Conservation (phyloP, 805 yeast species). For the Cyberlindnera japonica region DNA sequence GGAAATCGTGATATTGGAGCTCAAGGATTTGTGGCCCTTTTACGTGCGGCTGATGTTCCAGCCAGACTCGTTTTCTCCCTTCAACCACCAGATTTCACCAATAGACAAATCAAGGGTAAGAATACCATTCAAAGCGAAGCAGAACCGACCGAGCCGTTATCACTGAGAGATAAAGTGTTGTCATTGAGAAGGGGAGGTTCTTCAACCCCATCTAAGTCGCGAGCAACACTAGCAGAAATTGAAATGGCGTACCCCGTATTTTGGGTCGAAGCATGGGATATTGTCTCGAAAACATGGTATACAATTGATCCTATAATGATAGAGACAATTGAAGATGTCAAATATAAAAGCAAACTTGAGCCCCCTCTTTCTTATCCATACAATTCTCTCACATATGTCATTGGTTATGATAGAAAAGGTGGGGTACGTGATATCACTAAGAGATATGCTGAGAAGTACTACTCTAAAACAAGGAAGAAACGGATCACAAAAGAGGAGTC, state of each 20-base stretch:
- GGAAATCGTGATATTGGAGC: slow-evolving; percentile 82
- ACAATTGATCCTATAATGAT: slow-evolving; percentile 78
- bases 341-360: slow-evolving; percentile 55
- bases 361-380: slow-evolving; percentile 61
- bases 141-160: neutral
- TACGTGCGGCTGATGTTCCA: slow-evolving; percentile 66
- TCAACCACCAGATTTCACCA: slow-evolving; percentile 86
- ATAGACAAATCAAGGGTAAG: slow-evolving; percentile 15
- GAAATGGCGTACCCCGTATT: slow-evolving; percentile 59
- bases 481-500: slow-evolving; percentile 61
- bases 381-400: slow-evolving; percentile 65
- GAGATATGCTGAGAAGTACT: slow-evolving; percentile 66
- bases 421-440: slow-evolving; percentile 80
- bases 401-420: slow-evolving; percentile 68
- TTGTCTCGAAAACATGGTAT: slow-evolving; percentile 68
- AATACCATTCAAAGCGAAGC: neutral
- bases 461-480: slow-evolving; percentile 72
- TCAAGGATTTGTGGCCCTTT: slow-evolving; percentile 78
- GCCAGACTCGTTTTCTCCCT: slow-evolving; percentile 77
- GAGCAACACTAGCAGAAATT: slow-evolving; percentile 20
- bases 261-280: slow-evolving; percentile 96
- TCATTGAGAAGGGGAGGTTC: slow-evolving; percentile 22
- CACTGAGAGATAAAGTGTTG: slow-evolving; percentile 17
- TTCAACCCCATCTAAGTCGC: slow-evolving; percentile 2
- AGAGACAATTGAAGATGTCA: slow-evolving; percentile 57